These are phyloP conservation scores for Fusarium nygamai DNA, from an alignment of 2,329 filamentous ascomycete genomes.

Conservation along the genomic window DNA sequence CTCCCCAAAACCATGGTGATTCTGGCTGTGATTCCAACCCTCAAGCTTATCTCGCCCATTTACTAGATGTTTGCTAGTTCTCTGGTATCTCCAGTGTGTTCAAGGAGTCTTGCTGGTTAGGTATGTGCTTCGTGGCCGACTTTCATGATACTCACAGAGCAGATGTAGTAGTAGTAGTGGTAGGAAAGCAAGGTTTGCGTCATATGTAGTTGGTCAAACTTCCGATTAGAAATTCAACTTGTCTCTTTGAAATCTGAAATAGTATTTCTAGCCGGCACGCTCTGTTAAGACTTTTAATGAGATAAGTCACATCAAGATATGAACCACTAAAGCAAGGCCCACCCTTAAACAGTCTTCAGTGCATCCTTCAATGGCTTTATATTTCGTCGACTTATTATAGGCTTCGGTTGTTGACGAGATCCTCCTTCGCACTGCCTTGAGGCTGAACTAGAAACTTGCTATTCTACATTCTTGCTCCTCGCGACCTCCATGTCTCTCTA, in stretches of 20 bases:
- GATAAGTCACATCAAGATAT: not conserved
- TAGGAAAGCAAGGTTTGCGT: not conserved
- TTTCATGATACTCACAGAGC: not conserved
- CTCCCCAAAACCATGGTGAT: not conserved
- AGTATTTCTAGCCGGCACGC: not conserved
- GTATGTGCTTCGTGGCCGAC: not conserved
- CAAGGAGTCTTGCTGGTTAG: no score
- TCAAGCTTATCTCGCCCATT: fast-evolving
- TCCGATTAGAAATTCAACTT: not conserved
- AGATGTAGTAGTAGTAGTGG: not conserved
- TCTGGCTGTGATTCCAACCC: not conserved
- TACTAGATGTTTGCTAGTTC: not conserved
- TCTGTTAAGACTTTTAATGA: not conserved
- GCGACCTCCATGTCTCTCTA: not conserved
- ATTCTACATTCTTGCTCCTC: not conserved
- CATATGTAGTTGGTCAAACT: not conserved
- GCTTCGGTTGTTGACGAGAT: fast-evolving
- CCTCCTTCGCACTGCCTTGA: not conserved
- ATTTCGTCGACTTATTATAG: not conserved
- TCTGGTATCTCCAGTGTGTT: not conserved
- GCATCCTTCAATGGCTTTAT: not conserved
- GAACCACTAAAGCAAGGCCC: not conserved
- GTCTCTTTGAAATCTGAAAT: no score
- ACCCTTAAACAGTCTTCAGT: not conserved
- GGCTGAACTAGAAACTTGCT: fast-evolving